Base-by-base conservation (phyloP, 1,284 basidiomycete species). In the Mycena citricolor region DNA sequence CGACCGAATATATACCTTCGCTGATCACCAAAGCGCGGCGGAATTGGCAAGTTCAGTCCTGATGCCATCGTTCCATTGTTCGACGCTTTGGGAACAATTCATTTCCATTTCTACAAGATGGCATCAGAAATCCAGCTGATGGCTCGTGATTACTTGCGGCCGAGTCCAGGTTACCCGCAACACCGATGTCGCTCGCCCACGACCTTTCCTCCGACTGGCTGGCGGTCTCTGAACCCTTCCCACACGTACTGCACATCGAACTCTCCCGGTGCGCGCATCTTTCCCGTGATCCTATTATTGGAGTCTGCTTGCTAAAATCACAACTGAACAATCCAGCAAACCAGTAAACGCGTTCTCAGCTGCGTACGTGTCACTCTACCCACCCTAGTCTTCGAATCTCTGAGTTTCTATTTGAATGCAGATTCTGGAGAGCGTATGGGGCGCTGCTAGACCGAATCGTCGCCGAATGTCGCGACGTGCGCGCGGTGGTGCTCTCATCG, bases 281-380 rank as follows among this genome's bases (percentile, higher is more conserved):
- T 17, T 16, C 13, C 7, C 24, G 10, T 38, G 17, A 8, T 10
- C 22, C 10, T 10, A 20, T 13, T 14, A 13, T 12, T 3, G 3
- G 16, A 17, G 7, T 10, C 39, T 20, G 8, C 24, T 22, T 8
- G 32, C 13, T 25, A 32, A n/a, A n/a, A n/a, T n/a, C n/a, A n/a
- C n/a, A n/a, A n/a, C n/a, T n/a, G n/a, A n/a, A n/a, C n/a, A n/a
- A n/a, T n/a, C 4, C 54, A 89, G 87, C 37, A 64, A 68, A 2
- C 88, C 89, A 0, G 83, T 90, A 16, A 92, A 92, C 58, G 86
- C 89, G 0, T 89, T 90, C 62, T 70, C 74, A 37, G 70, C 75
- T 45, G 72, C 76, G 80, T 84, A 43, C 50, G 56, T 32, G 24
- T 25, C 10, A 16, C 23, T 6, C 20, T n/a, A 33, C 44, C 19